Base-by-base conservation (phyloP, 2,329 filamentous ascomycete genomes). In the Fusarium chuoi region DNA sequence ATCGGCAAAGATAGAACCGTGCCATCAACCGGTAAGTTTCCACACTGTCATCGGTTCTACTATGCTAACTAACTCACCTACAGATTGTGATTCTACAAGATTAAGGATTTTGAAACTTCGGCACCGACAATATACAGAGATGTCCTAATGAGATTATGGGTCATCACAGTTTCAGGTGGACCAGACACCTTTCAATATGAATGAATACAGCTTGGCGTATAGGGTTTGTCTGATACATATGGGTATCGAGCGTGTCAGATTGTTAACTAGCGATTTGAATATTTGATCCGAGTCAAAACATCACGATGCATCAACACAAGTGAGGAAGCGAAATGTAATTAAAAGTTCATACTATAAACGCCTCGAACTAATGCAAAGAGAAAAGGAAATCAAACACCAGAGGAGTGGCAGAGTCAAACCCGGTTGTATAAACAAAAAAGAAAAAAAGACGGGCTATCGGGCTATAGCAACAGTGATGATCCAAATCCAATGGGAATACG, bases 271-370 rank as follows among this genome's bases (percentile, higher is more conserved):
- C 15, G 6, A 48, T 41, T 49, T 38, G 30, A n/a, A 30, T 33
- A 45, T n/a, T 33, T 15, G 33, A n/a, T 38, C 56, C 35, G 18
- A 60, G 46, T n/a, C 41, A 28, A 9, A 26, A n/a, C 15, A 26
- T 30, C 33, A 65, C 15, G n/a, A 15, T 15, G 10, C 18, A 26
- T 9, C 22, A 51, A 26, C 30, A 38, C 10, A 51, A 13, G 33
- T 30, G 18, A 61, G 45, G 60, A 78, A 70, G 62, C 49, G 63
- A 68, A 74, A 69, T 75, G 65, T 78, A 63, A 78, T 78, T 78
- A 74, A 78, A 78, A 78, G 70, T 52, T 78, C 77, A 76, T 78
- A 78, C 68, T 77, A 76, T 57, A 45, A 78, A 78, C 77, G 77
- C 77, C 77, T 74, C 75, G 67, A 75, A 75, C 65, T 74, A 58